phyloP scores from a whole-genome alignment of 345 rosid genomes.

The Lenwebbia sp. region DNA sequence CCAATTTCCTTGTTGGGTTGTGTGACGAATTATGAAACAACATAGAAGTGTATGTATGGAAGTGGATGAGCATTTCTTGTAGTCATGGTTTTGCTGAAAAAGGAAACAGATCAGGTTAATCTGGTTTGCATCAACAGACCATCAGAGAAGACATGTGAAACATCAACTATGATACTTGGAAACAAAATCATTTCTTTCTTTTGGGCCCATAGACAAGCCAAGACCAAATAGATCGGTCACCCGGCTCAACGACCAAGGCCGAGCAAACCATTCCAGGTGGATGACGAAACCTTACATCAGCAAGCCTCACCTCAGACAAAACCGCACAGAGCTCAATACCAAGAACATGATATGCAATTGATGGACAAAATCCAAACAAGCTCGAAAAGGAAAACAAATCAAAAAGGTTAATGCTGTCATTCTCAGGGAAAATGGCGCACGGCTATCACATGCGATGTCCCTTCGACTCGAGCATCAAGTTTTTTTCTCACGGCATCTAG shows the following conservation, averaged over 20 bases:
- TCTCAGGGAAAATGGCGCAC: neutral
- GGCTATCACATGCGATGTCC: neutral
- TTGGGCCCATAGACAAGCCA: neutral
- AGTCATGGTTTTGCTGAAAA: neutral
- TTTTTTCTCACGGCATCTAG: neutral
- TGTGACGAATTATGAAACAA: neutral
- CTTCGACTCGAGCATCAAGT: neutral
- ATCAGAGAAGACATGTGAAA: neutral
- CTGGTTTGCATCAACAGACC: neutral
- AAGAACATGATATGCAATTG: neutral
- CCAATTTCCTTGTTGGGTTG: neutral
- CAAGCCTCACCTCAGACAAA: neutral
- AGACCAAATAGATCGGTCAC: neutral
- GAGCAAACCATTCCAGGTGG: neutral
- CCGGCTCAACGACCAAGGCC: neutral
- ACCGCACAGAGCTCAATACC: neutral
- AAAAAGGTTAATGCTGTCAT: neutral
- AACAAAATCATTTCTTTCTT: neutral
- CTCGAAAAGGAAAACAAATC: neutral
- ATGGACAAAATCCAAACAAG: neutral
- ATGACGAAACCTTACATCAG: neutral
- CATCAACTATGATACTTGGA: neutral
- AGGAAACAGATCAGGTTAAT: neutral
- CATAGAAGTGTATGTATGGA: neutral
- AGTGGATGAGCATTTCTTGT: neutral